These are phyloP conservation scores for Suillus subluteus DNA, from an alignment of 768 basidiomycete genomes.

Conservation along the genomic window DNA sequence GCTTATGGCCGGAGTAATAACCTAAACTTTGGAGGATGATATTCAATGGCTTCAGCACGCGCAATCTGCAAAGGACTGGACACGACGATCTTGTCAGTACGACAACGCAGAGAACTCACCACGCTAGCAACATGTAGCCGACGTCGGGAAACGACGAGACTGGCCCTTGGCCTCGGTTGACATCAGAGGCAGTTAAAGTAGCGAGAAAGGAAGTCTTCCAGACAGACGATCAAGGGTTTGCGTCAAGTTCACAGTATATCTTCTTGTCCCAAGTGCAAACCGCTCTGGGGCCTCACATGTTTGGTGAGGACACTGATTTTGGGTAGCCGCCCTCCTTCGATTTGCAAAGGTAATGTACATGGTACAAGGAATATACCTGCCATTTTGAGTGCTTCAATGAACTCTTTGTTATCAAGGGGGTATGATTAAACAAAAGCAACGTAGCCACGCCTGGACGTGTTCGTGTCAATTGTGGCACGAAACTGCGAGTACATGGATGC, in stretches of 20 bases:
- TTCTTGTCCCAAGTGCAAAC: background rate
- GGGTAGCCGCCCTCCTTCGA: background rate
- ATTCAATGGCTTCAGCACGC: constrained; percentile 23
- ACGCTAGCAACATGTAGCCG: constrained; percentile 72
- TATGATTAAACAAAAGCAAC: background rate
- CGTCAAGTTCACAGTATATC: background rate
- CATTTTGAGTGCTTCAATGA: background rate
- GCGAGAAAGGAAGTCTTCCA: constrained; percentile 12
- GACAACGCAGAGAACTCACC: constrained; percentile 44
- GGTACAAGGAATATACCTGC: background rate
- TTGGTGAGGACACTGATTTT: too few species aligned
- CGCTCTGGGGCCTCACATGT: background rate
- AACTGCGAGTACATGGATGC: background rate
- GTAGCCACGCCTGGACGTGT: background rate
- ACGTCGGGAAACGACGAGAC: constrained; percentile 54
- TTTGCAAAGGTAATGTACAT: background rate
- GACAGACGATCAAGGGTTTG: background rate
- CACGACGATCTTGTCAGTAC: constrained; percentile 16
- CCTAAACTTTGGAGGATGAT: background rate
- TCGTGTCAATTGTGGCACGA: background rate
- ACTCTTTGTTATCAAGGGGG: background rate
- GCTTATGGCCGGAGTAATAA: constrained; percentile 51
- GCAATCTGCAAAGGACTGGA: constrained; percentile 66
- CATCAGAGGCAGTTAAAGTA: constrained; percentile 28
- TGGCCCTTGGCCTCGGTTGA: constrained; percentile 36